Evolutionary conservation across 306 rosid genomes (phyloP).

Genomic region (Inga oerstediana): DNA sequence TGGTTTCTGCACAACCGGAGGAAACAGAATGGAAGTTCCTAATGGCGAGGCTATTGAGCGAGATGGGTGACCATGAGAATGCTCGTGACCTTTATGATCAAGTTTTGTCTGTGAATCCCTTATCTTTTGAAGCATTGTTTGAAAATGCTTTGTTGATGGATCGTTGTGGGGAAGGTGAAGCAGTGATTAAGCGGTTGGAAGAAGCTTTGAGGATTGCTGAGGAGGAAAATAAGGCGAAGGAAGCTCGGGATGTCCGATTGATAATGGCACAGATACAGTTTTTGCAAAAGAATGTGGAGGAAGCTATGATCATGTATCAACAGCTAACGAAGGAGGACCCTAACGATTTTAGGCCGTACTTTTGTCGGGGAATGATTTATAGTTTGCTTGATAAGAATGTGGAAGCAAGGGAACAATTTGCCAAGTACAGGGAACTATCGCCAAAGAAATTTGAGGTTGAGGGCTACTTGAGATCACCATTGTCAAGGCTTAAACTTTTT

Average conservation of each 20-base stretch:
- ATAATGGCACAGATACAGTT: slow-evolving; percentile 87
- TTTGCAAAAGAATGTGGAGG: slow-evolving; percentile 86
- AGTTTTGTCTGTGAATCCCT: slow-evolving; percentile 54
- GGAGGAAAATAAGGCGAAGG: slow-evolving; percentile 62
- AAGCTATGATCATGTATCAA: slow-evolving; percentile 60
- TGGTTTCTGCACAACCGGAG: slow-evolving; percentile 64
- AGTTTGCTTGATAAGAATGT: slow-evolving; percentile 80
- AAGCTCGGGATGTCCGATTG: slow-evolving; percentile 75
- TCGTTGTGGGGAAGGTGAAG: slow-evolving; percentile 75
- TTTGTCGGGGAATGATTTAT: slow-evolving; percentile 86
- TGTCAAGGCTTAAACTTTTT: slow-evolving; percentile 81
- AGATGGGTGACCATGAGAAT: slow-evolving; percentile 51
- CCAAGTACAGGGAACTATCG: slow-evolving; percentile 70
- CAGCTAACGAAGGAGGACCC: slow-evolving; percentile 73
- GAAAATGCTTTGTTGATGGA: slow-evolving; percentile 90
- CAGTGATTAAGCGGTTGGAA: slow-evolving; percentile 60
- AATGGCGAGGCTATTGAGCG: slow-evolving; percentile 58
- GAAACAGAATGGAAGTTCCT: slow-evolving; percentile 79
- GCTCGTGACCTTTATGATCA: slow-evolving; percentile 72
- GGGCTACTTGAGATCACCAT: slow-evolving; percentile 73
- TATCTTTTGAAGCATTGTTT: slow-evolving; percentile 78
- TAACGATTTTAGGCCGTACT: slow-evolving; percentile 78
- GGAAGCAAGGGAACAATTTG: slow-evolving; percentile 80
- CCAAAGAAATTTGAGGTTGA: slow-evolving; percentile 92
- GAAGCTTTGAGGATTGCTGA: slow-evolving; percentile 70